phyloP scores from a whole-genome alignment of 176 grass and related monocot species.

The Raddia guianensis region DNA sequence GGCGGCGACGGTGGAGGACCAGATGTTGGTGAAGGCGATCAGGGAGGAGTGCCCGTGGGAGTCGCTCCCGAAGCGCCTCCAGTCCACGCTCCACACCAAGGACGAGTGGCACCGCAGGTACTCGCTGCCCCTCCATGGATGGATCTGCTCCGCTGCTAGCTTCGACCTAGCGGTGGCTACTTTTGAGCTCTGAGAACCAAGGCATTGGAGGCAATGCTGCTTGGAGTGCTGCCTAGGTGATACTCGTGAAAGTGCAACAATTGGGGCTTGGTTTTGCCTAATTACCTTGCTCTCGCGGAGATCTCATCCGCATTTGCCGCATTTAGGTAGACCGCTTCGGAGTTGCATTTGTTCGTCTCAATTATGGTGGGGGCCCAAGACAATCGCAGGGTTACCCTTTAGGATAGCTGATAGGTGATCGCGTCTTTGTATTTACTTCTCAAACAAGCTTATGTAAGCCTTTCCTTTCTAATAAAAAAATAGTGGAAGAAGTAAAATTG shows the following conservation, averaged over 20 bases:
- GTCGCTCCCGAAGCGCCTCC: slow-evolving; percentile 85
- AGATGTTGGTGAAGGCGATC: slow-evolving; percentile 89
- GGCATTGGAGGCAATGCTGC: slow-evolving; percentile 1
- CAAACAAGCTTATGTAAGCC: background rate
- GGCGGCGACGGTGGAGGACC: slow-evolving; percentile 75
- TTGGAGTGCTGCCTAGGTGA: slow-evolving; percentile 3
- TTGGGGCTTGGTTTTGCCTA: background rate
- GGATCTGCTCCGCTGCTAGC: slow-evolving; percentile 31
- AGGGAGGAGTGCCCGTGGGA: slow-evolving; percentile 89
- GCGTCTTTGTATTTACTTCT: slow-evolving; percentile 18
- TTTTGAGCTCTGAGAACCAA: background rate
- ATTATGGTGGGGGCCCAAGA: background rate
- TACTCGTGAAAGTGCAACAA: background rate
- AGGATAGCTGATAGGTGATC: background rate
- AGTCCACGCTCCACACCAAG: slow-evolving; percentile 64
- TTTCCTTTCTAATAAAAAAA: slow-evolving; percentile 8
- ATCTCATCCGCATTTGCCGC: slow-evolving; percentile 32
- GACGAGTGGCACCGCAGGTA: slow-evolving; percentile 96
- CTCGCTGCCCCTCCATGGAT: background rate
- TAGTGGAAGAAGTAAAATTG: slow-evolving; percentile 6
- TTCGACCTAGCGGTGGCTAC: background rate
- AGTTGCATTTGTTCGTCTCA: slow-evolving; percentile 3
- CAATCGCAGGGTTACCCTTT: slow-evolving; percentile 4
- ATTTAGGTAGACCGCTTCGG: background rate
- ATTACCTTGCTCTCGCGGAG: slow-evolving; percentile 12